phyloP scores from a whole-genome alignment of 2,329 filamentous ascomycete genomes.

The Ambrosiella xylebori region DNA sequence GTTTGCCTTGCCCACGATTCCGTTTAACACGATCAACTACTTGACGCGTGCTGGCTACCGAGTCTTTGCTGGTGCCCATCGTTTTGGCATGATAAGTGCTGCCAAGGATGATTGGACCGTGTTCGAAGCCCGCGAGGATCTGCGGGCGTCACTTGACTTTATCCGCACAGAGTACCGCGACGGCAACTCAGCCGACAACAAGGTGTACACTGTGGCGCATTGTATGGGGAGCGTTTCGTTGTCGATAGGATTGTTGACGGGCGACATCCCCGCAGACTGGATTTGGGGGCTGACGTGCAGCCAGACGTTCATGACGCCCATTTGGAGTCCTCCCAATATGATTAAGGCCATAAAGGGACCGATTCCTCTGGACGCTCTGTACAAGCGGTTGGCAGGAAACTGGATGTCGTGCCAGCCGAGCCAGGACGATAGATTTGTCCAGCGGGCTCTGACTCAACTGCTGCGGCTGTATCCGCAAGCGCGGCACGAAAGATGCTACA shows the following conservation, averaged over 20 bases:
- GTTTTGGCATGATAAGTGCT: slow-evolving; percentile 36
- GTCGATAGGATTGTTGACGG: slow-evolving; percentile 41
- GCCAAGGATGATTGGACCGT: slow-evolving; percentile 39
- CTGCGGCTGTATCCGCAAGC: slow-evolving; percentile 40
- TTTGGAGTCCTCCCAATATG: slow-evolving; percentile 38
- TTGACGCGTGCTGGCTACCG: slow-evolving; percentile 43
- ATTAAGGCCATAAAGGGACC: slow-evolving; percentile 35
- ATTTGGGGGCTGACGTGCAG: slow-evolving; percentile 40
- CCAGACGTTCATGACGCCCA: slow-evolving; percentile 47
- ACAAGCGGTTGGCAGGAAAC: slow-evolving; percentile 28
- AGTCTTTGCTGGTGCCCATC: slow-evolving; percentile 39
- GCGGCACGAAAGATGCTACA: slow-evolving; percentile 41
- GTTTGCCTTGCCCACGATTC: slow-evolving; percentile 43
- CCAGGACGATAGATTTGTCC: slow-evolving; percentile 29
- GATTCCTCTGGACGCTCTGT: slow-evolving; percentile 32
- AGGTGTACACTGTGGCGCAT: slow-evolving; percentile 41
- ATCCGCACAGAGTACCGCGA: slow-evolving; percentile 27
- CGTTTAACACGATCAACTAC: slow-evolving; percentile 46
- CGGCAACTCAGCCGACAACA: slow-evolving; percentile 17
- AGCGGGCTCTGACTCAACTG: slow-evolving; percentile 35
- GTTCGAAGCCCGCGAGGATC: slow-evolving; percentile 41
- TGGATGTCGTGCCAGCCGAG: slow-evolving; percentile 39
- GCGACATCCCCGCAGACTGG: slow-evolving; percentile 39
- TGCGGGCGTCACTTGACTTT: slow-evolving; percentile 35
- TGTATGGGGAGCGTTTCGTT: slow-evolving; percentile 47